Conservation (phyloP, 306 rosid species). For the Arachis stenosperma region DNA sequence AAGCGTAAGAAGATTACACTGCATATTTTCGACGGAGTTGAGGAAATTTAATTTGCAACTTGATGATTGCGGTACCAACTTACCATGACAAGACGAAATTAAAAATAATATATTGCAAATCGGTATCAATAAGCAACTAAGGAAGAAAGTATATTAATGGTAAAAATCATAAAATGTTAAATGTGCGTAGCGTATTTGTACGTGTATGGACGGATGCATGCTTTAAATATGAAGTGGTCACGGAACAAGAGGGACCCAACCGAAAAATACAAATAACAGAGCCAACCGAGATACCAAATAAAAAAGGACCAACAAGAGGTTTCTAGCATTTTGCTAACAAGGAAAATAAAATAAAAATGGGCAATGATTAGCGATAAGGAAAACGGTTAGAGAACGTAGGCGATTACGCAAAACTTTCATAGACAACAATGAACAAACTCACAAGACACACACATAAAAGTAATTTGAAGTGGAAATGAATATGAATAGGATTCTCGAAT, state of each 20-base stretch:
- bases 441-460: background rate
- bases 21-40: background rate
- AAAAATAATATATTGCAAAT: background rate
- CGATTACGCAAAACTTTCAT: background rate
- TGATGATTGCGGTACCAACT: background rate
- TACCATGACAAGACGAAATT: background rate
- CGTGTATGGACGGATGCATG: no score
- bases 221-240: background rate
- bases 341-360: background rate
- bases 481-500: no score
- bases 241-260: conserved; percentile 1
- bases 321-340: background rate
- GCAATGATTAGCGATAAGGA: background rate
- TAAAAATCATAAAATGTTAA: conserved; percentile 8
- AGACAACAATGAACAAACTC: background rate
- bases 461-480: background rate
- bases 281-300: background rate
- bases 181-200: background rate
- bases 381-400: background rate
- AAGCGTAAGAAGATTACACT: background rate
- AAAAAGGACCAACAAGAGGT: background rate
- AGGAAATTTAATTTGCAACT: no score
- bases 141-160: background rate
- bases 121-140: background rate
- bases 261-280: background rate